Base-by-base conservation (phyloP, 2,329 filamentous ascomycete species). In the Aspergillus sp. region DNA sequence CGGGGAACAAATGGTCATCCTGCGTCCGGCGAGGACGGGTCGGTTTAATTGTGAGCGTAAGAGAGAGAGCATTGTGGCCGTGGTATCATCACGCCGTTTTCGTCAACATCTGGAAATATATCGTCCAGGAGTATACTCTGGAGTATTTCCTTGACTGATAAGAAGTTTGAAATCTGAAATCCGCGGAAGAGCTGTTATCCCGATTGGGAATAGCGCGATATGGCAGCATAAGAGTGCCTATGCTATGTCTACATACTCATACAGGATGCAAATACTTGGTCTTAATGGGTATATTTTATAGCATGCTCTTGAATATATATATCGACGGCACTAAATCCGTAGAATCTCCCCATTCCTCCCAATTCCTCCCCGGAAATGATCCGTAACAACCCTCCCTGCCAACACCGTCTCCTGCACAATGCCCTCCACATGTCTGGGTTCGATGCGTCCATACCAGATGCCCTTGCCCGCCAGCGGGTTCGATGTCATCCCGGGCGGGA, bases 361-460 rank as follows among this genome's bases (percentile, higher is more conserved):
- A 68, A 96, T 94, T 0, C 90, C 91, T 7, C 88, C 91, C 45
- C 91, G 74, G 52, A 97, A 73, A 73, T 96, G 88, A 44, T 80
- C 80, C 58, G 82, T 82, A 43, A 96, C 81, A 19, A 96, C 82
- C 71, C 88, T 94, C 4, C 91, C 91, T 63, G 89, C 82, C 55
- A 96, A 65, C 1, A 97, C 77, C 0, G 91, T 97, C 65, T 87
- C 94, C 57, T 83, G 77, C 27, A 97, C 82, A 53, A 97, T 78
- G 40, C 91, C 93, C 73, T 94, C 88, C 54, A 89, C 91, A 67
- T 96, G 88, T 68, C 88, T 83, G 0, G 90, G 90, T 63, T 76
- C 74, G 30, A 96, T 80, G 41, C 90, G 76, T 12, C 87, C 90
- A 51, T 96, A 79, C 90, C 90, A 96, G 56, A 96, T 91, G 0